These are phyloP conservation scores for Epichloe sibirici DNA, from an alignment of 2,329 filamentous ascomycete genomes.

Conservation along the genomic window DNA sequence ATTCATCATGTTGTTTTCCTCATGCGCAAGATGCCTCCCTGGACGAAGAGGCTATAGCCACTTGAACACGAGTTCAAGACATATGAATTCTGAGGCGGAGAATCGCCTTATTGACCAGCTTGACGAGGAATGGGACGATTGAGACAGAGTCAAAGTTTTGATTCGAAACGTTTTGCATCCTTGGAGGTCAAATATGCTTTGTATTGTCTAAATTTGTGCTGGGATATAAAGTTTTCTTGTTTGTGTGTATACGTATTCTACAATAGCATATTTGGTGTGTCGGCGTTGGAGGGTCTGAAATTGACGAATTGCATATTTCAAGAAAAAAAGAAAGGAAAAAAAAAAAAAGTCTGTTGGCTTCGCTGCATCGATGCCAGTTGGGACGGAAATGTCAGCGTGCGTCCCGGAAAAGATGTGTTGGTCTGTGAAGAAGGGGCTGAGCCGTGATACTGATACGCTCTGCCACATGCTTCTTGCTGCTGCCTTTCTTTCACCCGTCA, in stretches of 20 bases:
- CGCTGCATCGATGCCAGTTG: too few relatives aligned
- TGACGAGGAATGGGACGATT: slow-evolving; percentile 95
- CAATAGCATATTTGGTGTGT: neutral
- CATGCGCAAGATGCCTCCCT: slow-evolving; percentile 55
- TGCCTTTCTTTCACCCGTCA: too few relatives aligned
- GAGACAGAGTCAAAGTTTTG: neutral
- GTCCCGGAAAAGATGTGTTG: too few relatives aligned
- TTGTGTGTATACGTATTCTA: neutral
- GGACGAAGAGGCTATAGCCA: slow-evolving; percentile 54
- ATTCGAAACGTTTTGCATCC: neutral
- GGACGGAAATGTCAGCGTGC: too few relatives aligned
- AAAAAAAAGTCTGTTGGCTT: neutral
- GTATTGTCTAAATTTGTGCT: neutral
- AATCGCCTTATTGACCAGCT: slow-evolving; percentile 91
- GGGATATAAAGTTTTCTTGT: neutral
- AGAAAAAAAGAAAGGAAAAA: too few relatives aligned
- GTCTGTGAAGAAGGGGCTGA: too few relatives aligned
- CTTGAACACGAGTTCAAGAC: slow-evolving; percentile 41
- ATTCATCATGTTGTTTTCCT: slow-evolving; percentile 56
- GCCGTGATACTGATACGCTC: too few relatives aligned
- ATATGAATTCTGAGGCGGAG: slow-evolving; percentile 60
- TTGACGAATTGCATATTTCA: neutral
- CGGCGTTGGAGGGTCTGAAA: neutral
- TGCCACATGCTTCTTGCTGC: neutral
- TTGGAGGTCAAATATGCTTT: neutral